phyloP scores from a whole-genome alignment of 2,329 filamentous ascomycete genomes.

The Westerdykella ornata region DNA sequence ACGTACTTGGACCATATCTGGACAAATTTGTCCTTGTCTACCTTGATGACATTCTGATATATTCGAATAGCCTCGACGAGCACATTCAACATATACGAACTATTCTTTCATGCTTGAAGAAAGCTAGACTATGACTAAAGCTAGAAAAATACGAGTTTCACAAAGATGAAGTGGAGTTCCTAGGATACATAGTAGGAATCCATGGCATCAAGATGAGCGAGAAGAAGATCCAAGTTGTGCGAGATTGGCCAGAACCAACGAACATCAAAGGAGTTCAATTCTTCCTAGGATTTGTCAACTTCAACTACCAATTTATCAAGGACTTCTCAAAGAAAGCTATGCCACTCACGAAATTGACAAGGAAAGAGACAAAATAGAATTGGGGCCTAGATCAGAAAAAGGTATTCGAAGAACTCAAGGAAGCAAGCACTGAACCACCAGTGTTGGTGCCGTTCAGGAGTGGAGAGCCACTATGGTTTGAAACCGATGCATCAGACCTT shows the following conservation, averaged over 20 bases:
- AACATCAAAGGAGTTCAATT: conserved; percentile 4
- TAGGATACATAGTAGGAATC: background rate
- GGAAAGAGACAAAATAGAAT: conserved; percentile 1
- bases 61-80: too few relatives aligned
- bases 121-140: background rate
- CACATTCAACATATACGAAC: background rate
- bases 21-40: too few relatives aligned
- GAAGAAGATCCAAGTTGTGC: background rate
- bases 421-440: conserved; percentile 1
- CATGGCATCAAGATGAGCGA: background rate
- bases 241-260: background rate
- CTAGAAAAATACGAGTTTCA: background rate
- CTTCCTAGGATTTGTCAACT: conserved; percentile 8
- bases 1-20: too few relatives aligned
- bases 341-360: conserved; percentile 2
- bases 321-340: background rate
- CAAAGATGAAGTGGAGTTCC: background rate
- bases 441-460: background rate
- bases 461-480: background rate
- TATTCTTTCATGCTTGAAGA: background rate
- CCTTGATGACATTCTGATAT: too few relatives aligned
- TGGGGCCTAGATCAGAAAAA: background rate
- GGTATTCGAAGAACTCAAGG: conserved; percentile 3
- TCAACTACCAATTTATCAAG: conserved; percentile 3
- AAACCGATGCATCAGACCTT: conserved; percentile 3